A percentile compares a stretch with the other conserved stretches of the same genome.
Evolutionary conservation across 345 rosid species (phyloP).

Genomic region (Eucalyptus dawsonii): DNA sequence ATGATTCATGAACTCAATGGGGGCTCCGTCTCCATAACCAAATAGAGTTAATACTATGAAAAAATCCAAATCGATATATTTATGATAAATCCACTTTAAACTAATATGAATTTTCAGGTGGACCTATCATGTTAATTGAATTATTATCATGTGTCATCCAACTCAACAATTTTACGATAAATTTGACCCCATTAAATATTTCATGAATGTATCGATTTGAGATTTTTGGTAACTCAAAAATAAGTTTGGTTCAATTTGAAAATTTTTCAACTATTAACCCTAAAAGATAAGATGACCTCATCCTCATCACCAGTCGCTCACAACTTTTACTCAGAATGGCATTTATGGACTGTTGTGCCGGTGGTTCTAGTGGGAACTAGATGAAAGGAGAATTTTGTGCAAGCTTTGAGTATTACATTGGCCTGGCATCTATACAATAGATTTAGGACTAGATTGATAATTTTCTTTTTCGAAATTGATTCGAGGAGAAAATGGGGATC

Average conservation of each 20-base stretch:
- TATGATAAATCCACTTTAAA: no score
- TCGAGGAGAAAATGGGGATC: not conserved
- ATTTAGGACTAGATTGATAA: fast-evolving
- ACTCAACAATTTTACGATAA: no score
- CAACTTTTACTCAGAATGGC: not conserved
- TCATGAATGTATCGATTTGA: fast-evolving
- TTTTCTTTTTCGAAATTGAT: not conserved
- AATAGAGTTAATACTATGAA: no score
- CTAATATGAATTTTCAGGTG: no score
- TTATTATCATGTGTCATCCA: no score
- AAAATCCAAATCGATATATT: no score
- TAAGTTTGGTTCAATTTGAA: no score
- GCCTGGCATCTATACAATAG: no score
- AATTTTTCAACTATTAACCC: no score
- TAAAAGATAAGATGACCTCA: not conserved
- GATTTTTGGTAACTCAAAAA: not conserved
- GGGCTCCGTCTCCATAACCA: no score
- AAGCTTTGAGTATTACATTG: not conserved
- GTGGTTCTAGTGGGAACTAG: not conserved
- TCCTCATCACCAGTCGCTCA: not conserved
- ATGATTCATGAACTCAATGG: not conserved
- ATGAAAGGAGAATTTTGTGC: not conserved
- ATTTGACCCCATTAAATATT: no score
- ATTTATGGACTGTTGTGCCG: not conserved
- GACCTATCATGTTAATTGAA: not conserved